Conservation (phyloP, 129 eudicot genomes). For the Rutidosis leptorrhynchoides region DNA sequence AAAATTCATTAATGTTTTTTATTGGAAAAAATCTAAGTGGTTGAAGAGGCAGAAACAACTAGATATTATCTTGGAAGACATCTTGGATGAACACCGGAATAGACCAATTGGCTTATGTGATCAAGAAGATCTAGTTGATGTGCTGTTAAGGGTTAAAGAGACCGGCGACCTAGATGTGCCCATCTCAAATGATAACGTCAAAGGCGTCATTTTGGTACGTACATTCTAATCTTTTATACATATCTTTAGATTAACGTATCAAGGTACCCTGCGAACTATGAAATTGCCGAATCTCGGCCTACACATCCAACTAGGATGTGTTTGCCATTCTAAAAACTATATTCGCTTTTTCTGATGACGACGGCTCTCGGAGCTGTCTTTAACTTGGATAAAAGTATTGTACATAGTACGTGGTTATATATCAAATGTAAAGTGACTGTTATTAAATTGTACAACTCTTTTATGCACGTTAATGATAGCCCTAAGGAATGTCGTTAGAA, state of each 20-base stretch:
- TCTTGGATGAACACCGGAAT: constrained; percentile 28
- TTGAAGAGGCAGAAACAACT: constrained; percentile 15
- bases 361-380: no score
- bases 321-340: background rate
- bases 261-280: background rate
- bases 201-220: constrained; percentile 37
- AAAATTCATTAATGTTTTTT: background rate
- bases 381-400: no score
- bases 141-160: constrained; percentile 33
- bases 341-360: no score
- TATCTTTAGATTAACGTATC: background rate
- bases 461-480: no score
- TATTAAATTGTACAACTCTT: no score
- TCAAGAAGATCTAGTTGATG: constrained; percentile 43
- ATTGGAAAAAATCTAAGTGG: constrained; percentile 15
- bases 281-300: background rate
- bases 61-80: constrained; percentile 3
- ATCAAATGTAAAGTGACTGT: no score
- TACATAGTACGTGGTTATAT: no score
- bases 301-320: background rate
- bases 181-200: constrained; percentile 32
- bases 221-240: background rate
- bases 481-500: no score
- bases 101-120: background rate
- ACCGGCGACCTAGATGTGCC: constrained; percentile 23